A percentile compares a stretch with the other conserved stretches of the same genome.
phyloP scores from a whole-genome alignment of 805 yeast genomes.

The Candida suzukii region DNA sequence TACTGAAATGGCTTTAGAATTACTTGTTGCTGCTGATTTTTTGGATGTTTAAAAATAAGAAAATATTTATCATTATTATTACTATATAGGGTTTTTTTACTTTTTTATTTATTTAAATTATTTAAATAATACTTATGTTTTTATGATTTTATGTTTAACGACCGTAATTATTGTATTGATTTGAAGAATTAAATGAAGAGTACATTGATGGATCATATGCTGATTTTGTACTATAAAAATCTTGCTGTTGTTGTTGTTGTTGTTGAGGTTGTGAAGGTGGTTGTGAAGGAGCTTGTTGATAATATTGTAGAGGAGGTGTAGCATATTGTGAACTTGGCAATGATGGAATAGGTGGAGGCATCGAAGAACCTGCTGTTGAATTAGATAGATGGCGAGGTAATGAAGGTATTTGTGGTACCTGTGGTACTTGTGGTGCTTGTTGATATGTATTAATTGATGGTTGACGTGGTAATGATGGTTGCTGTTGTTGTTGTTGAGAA shows the following conservation, averaged over 20 bases:
- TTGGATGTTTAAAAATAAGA: constrained; percentile 44
- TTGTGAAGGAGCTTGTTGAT: constrained; percentile 5
- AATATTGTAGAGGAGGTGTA: constrained; percentile 2
- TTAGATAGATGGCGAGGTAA: neutral
- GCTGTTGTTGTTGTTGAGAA: constrained; percentile 4
- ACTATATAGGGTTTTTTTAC: no score
- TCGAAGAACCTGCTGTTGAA: neutral
- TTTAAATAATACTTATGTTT: no score
- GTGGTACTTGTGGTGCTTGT: neutral
- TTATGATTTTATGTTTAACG: neutral
- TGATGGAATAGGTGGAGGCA: constrained; percentile 1
- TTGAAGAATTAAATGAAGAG: constrained; percentile 19
- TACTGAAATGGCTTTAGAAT: constrained; percentile 87
- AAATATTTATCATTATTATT: no score
- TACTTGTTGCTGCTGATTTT: constrained; percentile 89
- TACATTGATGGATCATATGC: constrained; percentile 43
- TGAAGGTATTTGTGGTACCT: neutral
- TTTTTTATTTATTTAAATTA: no score
- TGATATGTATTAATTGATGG: neutral
- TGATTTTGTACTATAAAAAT: constrained; percentile 44
- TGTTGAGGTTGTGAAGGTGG: constrained; percentile 1
- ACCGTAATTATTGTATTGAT: neutral
- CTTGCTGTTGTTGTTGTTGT: constrained; percentile 15
- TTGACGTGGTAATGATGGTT: neutral
- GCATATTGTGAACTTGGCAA: neutral